phyloP scores from a whole-genome alignment of 805 yeast species.

The Suhomyces prunicola region DNA sequence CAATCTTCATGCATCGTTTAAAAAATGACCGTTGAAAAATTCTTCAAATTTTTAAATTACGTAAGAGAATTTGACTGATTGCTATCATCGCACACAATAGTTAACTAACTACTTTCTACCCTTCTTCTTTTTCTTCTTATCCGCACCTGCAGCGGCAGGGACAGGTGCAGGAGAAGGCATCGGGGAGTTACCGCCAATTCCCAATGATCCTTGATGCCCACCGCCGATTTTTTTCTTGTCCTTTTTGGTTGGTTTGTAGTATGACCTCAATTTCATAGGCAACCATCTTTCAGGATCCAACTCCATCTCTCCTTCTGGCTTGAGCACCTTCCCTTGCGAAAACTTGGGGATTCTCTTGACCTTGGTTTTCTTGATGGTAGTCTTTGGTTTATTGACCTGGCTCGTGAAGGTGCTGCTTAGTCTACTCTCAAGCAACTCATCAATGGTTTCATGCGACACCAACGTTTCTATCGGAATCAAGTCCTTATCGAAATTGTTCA shows the following conservation, averaged over 20 bases:
- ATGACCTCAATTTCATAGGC: conserved; percentile 80
- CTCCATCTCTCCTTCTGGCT: conserved; percentile 21
- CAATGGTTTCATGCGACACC: conserved; percentile 17
- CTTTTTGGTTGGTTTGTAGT: conserved; percentile 75
- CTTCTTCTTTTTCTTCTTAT: conserved; percentile 15
- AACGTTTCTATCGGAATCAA: conserved; percentile 19
- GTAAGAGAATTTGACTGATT: background rate
- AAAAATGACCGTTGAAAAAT: no score
- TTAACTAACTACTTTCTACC: conserved; percentile 10
- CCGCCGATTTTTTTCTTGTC: conserved; percentile 29
- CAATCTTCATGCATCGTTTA: background rate
- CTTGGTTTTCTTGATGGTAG: conserved; percentile 18
- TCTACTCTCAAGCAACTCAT: conserved; percentile 23
- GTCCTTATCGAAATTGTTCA: conserved; percentile 15
- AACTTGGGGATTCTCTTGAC: conserved; percentile 26
- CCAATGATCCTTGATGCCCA: conserved; percentile 16
- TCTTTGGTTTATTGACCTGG: background rate
- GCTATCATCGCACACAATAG: background rate
- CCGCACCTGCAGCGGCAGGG: background rate
- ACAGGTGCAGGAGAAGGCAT: conserved; percentile 4
- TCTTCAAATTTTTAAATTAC: background rate
- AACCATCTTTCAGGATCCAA: conserved; percentile 80
- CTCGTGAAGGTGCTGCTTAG: background rate
- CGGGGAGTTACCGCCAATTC: conserved; percentile 1
- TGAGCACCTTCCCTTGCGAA: conserved; percentile 24